Evolutionary conservation across 2,329 filamentous ascomycete genomes (phyloP).

Genomic region (Ceratocystiopsis brevicomis): DNA sequence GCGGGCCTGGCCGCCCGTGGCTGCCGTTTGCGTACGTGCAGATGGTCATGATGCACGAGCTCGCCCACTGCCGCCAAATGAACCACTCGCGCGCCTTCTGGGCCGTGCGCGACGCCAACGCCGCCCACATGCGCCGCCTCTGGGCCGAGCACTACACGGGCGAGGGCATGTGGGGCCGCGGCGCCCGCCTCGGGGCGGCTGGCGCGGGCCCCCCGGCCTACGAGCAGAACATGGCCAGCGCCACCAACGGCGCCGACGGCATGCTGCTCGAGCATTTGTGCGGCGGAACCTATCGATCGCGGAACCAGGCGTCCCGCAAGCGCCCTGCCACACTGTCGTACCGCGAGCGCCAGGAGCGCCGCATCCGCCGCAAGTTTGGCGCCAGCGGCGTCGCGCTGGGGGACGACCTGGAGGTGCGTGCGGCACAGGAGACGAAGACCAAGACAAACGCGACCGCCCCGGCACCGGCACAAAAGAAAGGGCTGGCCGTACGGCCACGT

Average conservation of each 20-base stretch:
- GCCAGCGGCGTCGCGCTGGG: slow-evolving; percentile 49
- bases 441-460: slow-evolving; percentile 1
- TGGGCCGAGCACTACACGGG: slow-evolving; percentile 57
- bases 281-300: slow-evolving; percentile 56
- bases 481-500: slow-evolving; percentile 44
- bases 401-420: slow-evolving; percentile 45
- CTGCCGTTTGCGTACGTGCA: slow-evolving; percentile 69
- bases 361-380: slow-evolving; percentile 62
- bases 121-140: slow-evolving; percentile 48
- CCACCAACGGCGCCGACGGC: slow-evolving; percentile 12
- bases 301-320: slow-evolving; percentile 23
- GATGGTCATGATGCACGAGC: slow-evolving; percentile 91
- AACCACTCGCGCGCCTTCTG: slow-evolving; percentile 72
- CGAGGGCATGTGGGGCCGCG: slow-evolving; percentile 68
- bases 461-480: slow-evolving; percentile 18
- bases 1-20: slow-evolving; percentile 41
- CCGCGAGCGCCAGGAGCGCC: slow-evolving; percentile 52
- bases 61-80: slow-evolving; percentile 83
- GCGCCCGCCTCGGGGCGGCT: slow-evolving; percentile 42
- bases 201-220: slow-evolving; percentile 16
- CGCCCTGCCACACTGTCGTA: slow-evolving; percentile 40
- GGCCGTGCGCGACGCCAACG: slow-evolving; percentile 57
- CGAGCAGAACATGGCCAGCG: slow-evolving; percentile 31
- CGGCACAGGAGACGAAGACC: slow-evolving; percentile 36
- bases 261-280: slow-evolving; percentile 52